Conservation (phyloP, 139 green algal species). For the Marvania coccoides region DNA sequence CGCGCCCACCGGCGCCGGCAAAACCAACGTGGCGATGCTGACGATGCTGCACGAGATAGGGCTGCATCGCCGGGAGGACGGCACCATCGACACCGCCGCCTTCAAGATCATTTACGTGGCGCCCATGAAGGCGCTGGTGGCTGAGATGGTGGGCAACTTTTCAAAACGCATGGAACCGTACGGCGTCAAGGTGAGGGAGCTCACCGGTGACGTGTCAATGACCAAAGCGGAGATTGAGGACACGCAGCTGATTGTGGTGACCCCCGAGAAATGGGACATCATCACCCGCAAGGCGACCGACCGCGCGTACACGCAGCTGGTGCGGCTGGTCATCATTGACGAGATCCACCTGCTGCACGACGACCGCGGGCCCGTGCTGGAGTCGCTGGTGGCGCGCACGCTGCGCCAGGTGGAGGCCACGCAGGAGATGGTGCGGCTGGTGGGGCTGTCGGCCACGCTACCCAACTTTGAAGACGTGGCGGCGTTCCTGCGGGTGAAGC, state of each 20-base stretch:
- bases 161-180: slow-evolving; percentile 37
- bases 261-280: slow-evolving; percentile 99
- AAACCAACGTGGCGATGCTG: slow-evolving; percentile 99
- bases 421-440: slow-evolving; percentile 89
- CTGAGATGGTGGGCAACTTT: slow-evolving; percentile 96
- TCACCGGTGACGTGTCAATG: slow-evolving; percentile 88
- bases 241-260: slow-evolving; percentile 93
- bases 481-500: slow-evolving; percentile 86
- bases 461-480: slow-evolving; percentile 97
- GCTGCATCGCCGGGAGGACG: slow-evolving; percentile 69
- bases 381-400: slow-evolving; percentile 90
- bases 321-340: slow-evolving; percentile 95
- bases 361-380: slow-evolving; percentile 86
- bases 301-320: slow-evolving; percentile 78
- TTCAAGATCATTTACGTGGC: slow-evolving; percentile 99
- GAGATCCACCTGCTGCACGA: slow-evolving; percentile 99
- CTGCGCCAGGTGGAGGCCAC: slow-evolving; percentile 80
- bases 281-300: slow-evolving; percentile 95
- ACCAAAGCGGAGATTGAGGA: slow-evolving; percentile 89
- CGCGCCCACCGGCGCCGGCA: slow-evolving; percentile 83
- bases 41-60: slow-evolving; percentile 87
- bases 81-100: slow-evolving; percentile 67
- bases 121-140: slow-evolving; percentile 98
- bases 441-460: slow-evolving; percentile 93
- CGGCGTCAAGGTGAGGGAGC: slow-evolving; percentile 56